Evolutionary conservation across 768 basidiomycete species (phyloP).

Genomic region (Pisolithus sp.): DNA sequence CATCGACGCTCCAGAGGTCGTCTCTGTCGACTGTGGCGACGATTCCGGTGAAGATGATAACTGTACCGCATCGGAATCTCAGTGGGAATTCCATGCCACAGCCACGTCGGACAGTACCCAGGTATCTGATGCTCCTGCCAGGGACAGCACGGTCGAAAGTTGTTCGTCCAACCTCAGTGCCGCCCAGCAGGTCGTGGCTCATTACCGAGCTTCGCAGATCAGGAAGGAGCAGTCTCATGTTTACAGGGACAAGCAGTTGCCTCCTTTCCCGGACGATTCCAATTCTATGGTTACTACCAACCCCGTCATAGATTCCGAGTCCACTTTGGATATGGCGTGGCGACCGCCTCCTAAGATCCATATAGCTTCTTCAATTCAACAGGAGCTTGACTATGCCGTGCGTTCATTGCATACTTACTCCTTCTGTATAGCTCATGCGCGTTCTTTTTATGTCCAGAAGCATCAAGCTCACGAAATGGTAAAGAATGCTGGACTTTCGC

Average conservation of each 20-base stretch:
- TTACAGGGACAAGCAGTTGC: conserved; percentile 10
- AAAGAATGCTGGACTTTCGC: conserved; percentile 19
- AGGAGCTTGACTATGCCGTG: conserved; percentile 35
- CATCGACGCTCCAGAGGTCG: conserved; percentile 2
- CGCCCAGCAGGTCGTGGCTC: conserved; percentile 16
- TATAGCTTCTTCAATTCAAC: conserved; percentile 31
- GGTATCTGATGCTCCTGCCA: background rate
- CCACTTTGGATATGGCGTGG: conserved; percentile 27
- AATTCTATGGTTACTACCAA: conserved; percentile 22
- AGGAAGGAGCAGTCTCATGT: background rate
- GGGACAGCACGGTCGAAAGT: conserved; percentile 1
- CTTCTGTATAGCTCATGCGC: background rate
- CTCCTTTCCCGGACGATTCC: conserved; percentile 18
- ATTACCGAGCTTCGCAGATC: conserved; percentile 13
- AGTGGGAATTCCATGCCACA: conserved; percentile 8
- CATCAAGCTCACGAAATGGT: conserved; percentile 22
- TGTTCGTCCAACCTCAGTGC: conserved; percentile 8
- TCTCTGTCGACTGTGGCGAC: conserved; percentile 5
- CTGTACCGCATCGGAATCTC: conserved; percentile 4
- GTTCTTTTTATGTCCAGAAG: conserved; percentile 9
- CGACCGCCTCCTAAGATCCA: conserved; percentile 27
- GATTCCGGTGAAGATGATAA: conserved; percentile 6
- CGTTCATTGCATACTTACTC: conserved; percentile 14
- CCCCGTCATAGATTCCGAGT: conserved; percentile 4
- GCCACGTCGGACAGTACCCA: background rate